Base-by-base conservation (phyloP, 1,284 basidiomycete genomes). In the Stereum hirsutum region DNA sequence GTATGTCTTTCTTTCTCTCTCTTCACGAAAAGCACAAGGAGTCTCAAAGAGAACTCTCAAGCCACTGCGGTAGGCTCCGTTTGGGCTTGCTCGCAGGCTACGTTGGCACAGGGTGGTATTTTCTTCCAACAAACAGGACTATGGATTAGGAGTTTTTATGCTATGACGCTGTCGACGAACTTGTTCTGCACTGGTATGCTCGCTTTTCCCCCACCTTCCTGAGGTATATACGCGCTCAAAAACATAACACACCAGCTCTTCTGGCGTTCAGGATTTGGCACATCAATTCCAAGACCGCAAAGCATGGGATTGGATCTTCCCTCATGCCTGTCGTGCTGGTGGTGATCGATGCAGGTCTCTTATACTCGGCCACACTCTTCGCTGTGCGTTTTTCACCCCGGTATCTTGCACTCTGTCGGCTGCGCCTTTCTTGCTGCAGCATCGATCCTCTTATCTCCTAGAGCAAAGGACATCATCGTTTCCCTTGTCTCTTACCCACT, bases 321-420 rank as follows among this genome's bases (percentile, higher is more conserved):
- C 52, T 61, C 26, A 51, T 49, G 21, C 57, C 57, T 2, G 48
- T 63, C 7, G 37, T 62, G 4, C 53, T 54, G 24, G 56, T 60
- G 20, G 51, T 63, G 24, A 50, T 64, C 42, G 63, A 64, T 51
- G 56, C 60, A 15, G 63, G 57, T 3, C 49, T 53, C 2, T 47
- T 64, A 10, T 63, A 63, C 47, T 60, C 61, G 5, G 46, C 57
- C 37, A 55, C 61, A 2, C 57, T 63, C 42, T 54, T 60, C 38
- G 49, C 57, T n/a, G n/a, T n/a, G n/a, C n/a, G n/a, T n/a, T n/a
- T n/a, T n/a, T n/a, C n/a, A n/a, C n/a, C n/a, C n/a, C n/a, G n/a
- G n/a, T n/a, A n/a, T n/a, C n/a, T n/a, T n/a, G n/a, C n/a, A n/a
- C n/a, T n/a, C n/a, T n/a, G n/a, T n/a, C n/a, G n/a, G n/a, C n/a